Evolutionary conservation across 2,329 filamentous ascomycete genomes (phyloP).

Genomic region (Colletotrichum spaethianum): DNA sequence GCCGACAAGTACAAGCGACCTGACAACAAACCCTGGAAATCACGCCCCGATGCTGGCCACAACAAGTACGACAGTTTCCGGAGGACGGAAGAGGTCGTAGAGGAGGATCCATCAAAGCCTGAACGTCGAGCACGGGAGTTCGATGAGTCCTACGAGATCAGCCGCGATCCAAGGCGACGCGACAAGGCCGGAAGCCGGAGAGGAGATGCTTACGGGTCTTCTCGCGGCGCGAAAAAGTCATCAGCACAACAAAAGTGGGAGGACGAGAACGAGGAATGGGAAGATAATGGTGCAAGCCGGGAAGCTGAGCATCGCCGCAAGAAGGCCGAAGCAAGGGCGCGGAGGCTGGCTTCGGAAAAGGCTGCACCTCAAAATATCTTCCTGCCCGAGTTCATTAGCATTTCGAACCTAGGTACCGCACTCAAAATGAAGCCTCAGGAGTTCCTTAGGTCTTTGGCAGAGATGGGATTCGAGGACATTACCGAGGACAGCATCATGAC

Average conservation of each 20-base stretch:
- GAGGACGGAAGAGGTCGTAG: conserved; percentile 3
- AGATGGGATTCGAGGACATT: conserved; percentile 92
- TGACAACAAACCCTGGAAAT: background rate
- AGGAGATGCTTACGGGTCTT: conserved; percentile 18
- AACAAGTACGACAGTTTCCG: background rate
- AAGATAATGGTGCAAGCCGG: conserved; percentile 54
- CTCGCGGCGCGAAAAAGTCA: conserved; percentile 27
- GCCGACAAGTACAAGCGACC: background rate
- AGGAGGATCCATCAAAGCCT: background rate
- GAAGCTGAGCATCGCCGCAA: conserved; percentile 57
- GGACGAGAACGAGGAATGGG: conserved; percentile 54
- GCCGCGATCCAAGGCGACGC: conserved; percentile 36
- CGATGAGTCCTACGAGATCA: conserved; percentile 39
- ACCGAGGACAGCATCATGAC: conserved; percentile 88
- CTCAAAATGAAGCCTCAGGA: conserved; percentile 78
- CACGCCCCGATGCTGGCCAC: background rate
- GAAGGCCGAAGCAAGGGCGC: conserved; percentile 59
- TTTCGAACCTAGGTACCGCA: conserved; percentile 84
- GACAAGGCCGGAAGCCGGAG: conserved; percentile 23
- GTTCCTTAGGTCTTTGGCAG: conserved; percentile 82
- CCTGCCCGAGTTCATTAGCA: conserved; percentile 91
- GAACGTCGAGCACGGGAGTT: conserved; percentile 20
- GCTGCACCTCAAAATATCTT: conserved; percentile 71
- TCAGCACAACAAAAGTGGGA: conserved; percentile 22
- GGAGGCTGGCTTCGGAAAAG: conserved; percentile 57